Evolutionary conservation across 2,329 filamentous ascomycete species (phyloP).

Genomic region (Pezicula radicicola): DNA sequence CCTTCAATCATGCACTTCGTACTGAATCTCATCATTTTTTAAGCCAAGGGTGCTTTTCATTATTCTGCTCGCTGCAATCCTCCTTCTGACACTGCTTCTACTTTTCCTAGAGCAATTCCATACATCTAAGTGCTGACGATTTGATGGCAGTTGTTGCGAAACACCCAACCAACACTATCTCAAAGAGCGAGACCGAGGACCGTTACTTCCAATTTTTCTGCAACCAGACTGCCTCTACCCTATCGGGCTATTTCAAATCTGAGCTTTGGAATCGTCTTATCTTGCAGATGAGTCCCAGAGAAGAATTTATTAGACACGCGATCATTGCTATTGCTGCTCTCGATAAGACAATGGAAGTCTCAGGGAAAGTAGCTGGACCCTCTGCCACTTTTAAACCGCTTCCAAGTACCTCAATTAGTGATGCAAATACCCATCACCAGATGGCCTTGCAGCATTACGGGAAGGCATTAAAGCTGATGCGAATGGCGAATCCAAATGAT

Average conservation of each 20-base stretch:
- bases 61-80: too few species aligned
- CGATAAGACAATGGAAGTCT: constrained; percentile 7
- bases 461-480: constrained; percentile 5
- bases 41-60: too few species aligned
- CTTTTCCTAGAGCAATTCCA: too few species aligned
- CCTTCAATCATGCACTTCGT: too few species aligned
- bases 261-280: constrained; percentile 11
- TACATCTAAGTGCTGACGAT: too few species aligned
- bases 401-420: neutral
- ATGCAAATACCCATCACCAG: constrained; percentile 1
- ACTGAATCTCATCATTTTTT: too few species aligned
- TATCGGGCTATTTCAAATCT: constrained; percentile 7
- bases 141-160: too few species aligned
- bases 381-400: neutral
- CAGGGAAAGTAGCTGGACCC: neutral
- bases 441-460: constrained; percentile 7
- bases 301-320: constrained; percentile 10
- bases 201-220: constrained; percentile 9
- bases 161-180: too few species aligned
- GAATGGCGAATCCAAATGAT: neutral
- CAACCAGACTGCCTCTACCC: constrained; percentile 5
- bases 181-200: constrained; percentile 1
- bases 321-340: constrained; percentile 12
- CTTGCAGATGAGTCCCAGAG: constrained; percentile 8
- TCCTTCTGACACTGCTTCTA: too few species aligned